phyloP scores from a whole-genome alignment of 2,329 filamentous ascomycete species.

The Bipolaris zeicola region DNA sequence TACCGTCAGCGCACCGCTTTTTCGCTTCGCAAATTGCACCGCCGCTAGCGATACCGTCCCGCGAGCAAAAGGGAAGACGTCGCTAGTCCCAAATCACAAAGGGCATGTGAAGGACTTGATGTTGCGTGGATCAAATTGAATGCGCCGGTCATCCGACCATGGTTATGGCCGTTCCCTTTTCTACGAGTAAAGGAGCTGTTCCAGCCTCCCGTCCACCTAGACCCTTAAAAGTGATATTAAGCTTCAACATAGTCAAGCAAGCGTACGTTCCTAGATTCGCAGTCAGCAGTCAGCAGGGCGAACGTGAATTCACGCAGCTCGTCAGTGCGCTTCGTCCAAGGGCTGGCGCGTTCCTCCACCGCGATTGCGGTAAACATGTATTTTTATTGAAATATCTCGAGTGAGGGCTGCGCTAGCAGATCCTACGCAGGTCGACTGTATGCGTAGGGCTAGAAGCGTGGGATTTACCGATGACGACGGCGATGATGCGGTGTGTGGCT shows the following conservation, averaged over 20 bases:
- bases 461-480: constrained; percentile 4
- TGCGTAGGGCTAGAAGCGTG: constrained; percentile 14
- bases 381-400: constrained; percentile 14
- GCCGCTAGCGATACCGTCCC: constrained; percentile 12
- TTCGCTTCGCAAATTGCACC: constrained; percentile 8
- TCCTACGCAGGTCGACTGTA: constrained; percentile 6
- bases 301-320: constrained; percentile 3
- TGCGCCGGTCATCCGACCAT: constrained; percentile 10
- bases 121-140: constrained; percentile 9
- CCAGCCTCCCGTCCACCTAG: constrained; percentile 8
- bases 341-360: constrained; percentile 21
- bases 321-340: constrained; percentile 14
- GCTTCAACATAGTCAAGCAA: background rate
- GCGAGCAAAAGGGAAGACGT: constrained; percentile 4
- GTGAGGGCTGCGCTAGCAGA: constrained; percentile 13
- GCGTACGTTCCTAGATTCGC: background rate
- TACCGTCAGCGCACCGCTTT: background rate
- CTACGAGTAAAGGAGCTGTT: background rate
- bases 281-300: constrained; percentile 8
- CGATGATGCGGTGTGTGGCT: constrained; percentile 12
- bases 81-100: constrained; percentile 12
- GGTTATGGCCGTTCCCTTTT: constrained; percentile 1
- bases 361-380: constrained; percentile 10
- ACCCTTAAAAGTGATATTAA: constrained; percentile 1
- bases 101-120: constrained; percentile 9